Evolutionary conservation across 1,284 basidiomycete species (phyloP).

Genomic region (Boletus smithii): DNA sequence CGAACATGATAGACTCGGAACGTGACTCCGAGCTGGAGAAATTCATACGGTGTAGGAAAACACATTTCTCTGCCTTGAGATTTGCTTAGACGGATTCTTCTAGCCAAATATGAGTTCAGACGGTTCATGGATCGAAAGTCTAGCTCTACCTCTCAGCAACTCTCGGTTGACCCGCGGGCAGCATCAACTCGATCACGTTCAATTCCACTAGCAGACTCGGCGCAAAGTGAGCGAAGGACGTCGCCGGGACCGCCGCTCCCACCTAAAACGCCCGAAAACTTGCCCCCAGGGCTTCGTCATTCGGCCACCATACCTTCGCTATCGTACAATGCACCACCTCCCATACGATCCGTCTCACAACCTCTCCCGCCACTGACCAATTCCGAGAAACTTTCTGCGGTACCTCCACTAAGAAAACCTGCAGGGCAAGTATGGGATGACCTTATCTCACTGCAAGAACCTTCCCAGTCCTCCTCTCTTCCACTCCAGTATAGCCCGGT

Average conservation of each 20-base stretch:
- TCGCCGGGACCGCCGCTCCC: conserved; percentile 28
- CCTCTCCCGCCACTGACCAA: conserved; percentile 22
- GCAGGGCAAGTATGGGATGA: conserved; percentile 48
- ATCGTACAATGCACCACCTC: conserved; percentile 1
- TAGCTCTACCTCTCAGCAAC: conserved; percentile 33
- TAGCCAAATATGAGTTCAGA: conserved; percentile 75
- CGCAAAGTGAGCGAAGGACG: conserved; percentile 9
- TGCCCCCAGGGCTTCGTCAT: conserved; percentile 19
- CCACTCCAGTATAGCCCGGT: conserved; percentile 47
- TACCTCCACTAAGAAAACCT: conserved; percentile 14
- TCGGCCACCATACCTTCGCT: conserved; percentile 10
- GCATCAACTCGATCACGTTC: conserved; percentile 24
- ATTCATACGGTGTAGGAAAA: conserved; percentile 65
- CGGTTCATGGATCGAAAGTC: conserved; percentile 47
- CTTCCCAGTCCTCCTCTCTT: conserved; percentile 46
- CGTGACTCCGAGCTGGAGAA: conserved; percentile 82
- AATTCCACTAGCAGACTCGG: conserved; percentile 7
- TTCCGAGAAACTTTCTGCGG: conserved; percentile 15
- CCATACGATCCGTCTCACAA: conserved; percentile 33
- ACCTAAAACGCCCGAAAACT: conserved; percentile 31
- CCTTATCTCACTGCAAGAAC: conserved; percentile 46
- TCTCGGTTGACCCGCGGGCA: conserved; percentile 46
- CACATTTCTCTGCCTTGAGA: neutral
- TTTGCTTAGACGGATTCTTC: conserved; percentile 1
- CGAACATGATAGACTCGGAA: conserved; percentile 73